phyloP scores from a whole-genome alignment of 495 filamentous ascomycete genomes.

The Bacidia rubella region DNA sequence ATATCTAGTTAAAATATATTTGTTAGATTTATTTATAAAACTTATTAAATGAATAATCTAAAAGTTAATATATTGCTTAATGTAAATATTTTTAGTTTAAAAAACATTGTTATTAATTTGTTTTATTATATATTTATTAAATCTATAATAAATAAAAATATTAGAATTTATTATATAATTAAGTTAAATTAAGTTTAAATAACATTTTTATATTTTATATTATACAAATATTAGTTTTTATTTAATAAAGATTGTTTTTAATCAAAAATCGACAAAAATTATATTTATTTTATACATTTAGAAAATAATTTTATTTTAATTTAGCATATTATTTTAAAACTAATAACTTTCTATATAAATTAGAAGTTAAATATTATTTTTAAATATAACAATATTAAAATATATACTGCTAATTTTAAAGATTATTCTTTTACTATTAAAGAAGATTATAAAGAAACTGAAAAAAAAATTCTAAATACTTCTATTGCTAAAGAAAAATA shows the following conservation, averaged over 20 bases:
- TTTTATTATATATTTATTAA: not conserved
- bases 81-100: not conserved
- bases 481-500: too few species aligned
- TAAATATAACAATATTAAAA: slow-evolving; percentile 1
- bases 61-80: not conserved
- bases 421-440: too few species aligned
- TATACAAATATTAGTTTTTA: not conserved
- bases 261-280: not conserved
- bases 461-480: too few species aligned
- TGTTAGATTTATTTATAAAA: slow-evolving; percentile 1
- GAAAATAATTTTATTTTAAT: not conserved
- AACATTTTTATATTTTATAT: not conserved
- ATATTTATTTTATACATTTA: not conserved
- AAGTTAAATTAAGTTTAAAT: not conserved
- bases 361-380: not conserved
- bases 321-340: not conserved
- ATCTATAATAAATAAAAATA: slow-evolving; percentile 2
- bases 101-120: not conserved
- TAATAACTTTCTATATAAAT: not conserved
- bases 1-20: not conserved
- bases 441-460: too few species aligned
- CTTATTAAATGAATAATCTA: not conserved
- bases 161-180: not conserved
- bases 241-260: not conserved
- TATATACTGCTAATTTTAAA: not conserved